phyloP scores from a whole-genome alignment of 495 filamentous ascomycete species.

The Hypoxylon crocopeplum region DNA sequence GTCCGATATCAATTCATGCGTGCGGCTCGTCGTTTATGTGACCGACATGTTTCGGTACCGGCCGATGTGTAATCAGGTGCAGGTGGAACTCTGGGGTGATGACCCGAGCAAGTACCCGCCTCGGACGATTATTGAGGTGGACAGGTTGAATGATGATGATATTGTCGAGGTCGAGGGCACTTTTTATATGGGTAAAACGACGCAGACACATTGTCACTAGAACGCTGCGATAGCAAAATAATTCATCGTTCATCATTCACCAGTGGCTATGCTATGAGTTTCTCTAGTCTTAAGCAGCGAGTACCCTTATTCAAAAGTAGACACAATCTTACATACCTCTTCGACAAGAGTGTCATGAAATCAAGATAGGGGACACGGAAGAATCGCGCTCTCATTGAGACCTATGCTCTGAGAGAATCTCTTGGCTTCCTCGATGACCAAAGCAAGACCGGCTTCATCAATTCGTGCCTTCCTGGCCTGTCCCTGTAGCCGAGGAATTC shows the following conservation, averaged over 20 bases:
- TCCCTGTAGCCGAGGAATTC: constrained; percentile 7
- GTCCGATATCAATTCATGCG: constrained; percentile 20
- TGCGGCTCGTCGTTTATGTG: constrained; percentile 23
- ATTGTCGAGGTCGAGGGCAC: constrained; percentile 34
- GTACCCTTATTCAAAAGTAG: no score
- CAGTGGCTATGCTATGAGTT: no score
- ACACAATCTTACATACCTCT: no score
- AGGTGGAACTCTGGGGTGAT: constrained; percentile 26
- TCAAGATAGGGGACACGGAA: no score
- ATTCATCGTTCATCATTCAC: no score
- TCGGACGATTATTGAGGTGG: constrained; percentile 31
- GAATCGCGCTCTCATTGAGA: no score
- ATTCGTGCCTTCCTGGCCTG: not conserved
- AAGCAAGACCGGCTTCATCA: not conserved
- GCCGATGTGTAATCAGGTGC: constrained; percentile 30
- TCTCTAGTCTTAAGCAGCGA: no score
- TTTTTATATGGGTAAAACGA: constrained; percentile 12
- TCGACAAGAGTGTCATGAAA: no score
- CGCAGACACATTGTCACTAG: not conserved
- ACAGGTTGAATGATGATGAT: constrained; percentile 27
- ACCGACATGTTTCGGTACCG: constrained; percentile 32
- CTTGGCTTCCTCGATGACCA: no score
- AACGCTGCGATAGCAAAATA: no score
- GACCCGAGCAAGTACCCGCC: constrained; percentile 28
- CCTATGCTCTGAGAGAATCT: not conserved